A percentile compares a stretch with the other conserved stretches of the same genome.
phyloP scores from a whole-genome alignment of 768 basidiomycete genomes.

The Naematelia aurantialba region DNA sequence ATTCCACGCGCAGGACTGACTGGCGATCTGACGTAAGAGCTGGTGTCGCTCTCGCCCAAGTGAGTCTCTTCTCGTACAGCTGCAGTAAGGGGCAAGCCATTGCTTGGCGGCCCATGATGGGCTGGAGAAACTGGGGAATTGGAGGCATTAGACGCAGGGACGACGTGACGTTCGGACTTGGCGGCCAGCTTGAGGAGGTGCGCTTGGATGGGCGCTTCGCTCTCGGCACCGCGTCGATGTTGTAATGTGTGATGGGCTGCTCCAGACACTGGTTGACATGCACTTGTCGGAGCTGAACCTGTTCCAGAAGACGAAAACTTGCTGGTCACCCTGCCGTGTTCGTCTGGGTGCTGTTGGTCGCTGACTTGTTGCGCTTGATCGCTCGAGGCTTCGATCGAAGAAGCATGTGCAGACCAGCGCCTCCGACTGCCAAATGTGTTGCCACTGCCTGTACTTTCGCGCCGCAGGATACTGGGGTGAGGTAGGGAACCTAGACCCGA shows the following conservation, averaged over 20 bases:
- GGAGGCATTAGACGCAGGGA: conserved; percentile 12
- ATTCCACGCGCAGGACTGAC: not conserved
- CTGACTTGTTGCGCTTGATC: not conserved
- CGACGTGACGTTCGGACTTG: conserved; percentile 22
- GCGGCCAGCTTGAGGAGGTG: conserved; percentile 26
- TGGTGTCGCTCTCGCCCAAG: conserved; percentile 7
- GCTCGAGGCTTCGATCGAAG: not conserved
- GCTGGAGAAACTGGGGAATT: not conserved
- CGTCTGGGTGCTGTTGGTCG: not conserved
- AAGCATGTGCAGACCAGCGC: not conserved
- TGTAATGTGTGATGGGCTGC: conserved; percentile 11
- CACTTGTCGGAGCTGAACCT: conserved; percentile 9
- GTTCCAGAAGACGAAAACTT: conserved; percentile 28
- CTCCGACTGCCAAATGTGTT: conserved; percentile 4
- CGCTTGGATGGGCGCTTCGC: conserved; percentile 20
- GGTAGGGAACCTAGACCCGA: not conserved
- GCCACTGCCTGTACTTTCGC: conserved; percentile 1
- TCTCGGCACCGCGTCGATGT: conserved; percentile 24
- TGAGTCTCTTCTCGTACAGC: conserved; percentile 12
- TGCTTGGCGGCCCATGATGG: conserved; percentile 3
- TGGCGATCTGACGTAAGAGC: not conserved
- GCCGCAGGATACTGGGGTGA: not conserved
- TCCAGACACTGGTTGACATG: conserved; percentile 6
- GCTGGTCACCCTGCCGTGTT: conserved; percentile 17
- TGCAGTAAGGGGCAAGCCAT: conserved; percentile 18